These are phyloP conservation scores for Colletotrichum siamense DNA, from an alignment of 2,329 filamentous ascomycete genomes.

Conservation along the genomic window DNA sequence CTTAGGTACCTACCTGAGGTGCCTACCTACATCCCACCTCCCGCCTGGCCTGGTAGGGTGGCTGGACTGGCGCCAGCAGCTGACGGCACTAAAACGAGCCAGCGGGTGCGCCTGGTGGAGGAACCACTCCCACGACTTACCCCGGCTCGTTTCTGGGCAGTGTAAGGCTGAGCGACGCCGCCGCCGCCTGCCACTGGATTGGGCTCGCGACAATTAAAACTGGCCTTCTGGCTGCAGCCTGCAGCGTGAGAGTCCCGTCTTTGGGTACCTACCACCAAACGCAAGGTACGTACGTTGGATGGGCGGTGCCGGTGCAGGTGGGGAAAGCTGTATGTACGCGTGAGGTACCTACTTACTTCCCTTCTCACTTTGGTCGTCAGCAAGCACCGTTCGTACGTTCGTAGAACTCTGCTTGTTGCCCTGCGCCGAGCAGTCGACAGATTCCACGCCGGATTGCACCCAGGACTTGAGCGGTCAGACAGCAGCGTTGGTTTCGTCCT, in stretches of 20 bases:
- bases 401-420: neutral
- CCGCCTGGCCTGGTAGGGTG: conserved; percentile 7
- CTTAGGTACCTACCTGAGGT: neutral
- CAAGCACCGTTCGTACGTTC: neutral
- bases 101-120: conserved; percentile 5
- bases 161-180: conserved; percentile 19
- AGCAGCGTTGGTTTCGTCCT: neutral
- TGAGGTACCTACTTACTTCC: neutral
- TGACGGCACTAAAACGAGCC: conserved; percentile 23
- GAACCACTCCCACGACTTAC: neutral
- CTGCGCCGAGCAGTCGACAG: neutral
- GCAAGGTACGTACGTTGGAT: neutral
- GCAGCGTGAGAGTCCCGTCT: neutral
- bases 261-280: neutral
- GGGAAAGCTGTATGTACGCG: neutral
- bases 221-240: neutral
- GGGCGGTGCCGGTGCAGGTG: neutral
- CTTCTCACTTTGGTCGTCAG: neutral
- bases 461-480: neutral
- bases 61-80: conserved; percentile 28
- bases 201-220: neutral
- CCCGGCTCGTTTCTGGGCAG: conserved; percentile 18
- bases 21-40: neutral
- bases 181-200: neutral
- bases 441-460: neutral